Conservation (phyloP, 305 asterid genomes). For the Withania somnifera region DNA sequence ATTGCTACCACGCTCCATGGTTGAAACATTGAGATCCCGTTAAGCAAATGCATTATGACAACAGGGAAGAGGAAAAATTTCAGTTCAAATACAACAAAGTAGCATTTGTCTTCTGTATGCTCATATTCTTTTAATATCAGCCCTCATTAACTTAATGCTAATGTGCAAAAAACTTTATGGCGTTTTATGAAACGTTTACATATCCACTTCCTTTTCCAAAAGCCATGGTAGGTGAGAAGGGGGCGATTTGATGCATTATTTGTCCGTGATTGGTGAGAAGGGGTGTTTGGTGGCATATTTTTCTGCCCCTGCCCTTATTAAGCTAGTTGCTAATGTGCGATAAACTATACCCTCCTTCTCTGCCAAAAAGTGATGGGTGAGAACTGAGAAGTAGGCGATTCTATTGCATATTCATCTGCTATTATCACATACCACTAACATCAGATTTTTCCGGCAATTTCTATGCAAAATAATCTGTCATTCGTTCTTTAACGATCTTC, state of each 20-base stretch:
- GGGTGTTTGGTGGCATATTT: background rate
- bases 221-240: background rate
- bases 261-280: background rate
- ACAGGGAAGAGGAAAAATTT: background rate
- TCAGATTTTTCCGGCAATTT: background rate
- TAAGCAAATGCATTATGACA: background rate
- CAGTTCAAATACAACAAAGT: background rate
- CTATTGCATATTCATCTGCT: background rate
- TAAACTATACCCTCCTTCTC: background rate
- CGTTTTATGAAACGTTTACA: background rate
- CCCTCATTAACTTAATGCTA: background rate
- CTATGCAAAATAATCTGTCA: background rate
- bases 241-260: background rate
- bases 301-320: background rate
- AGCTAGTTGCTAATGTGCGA: background rate
- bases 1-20: background rate
- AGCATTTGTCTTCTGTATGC: background rate
- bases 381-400: background rate
- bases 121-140: background rate
- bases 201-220: background rate
- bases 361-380: background rate
- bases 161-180: background rate
- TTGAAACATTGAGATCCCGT: background rate
- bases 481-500: slow-evolving; percentile 4
- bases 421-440: background rate